Conservation (phyloP, 352 stramenopile species). For the Phytophthora pinifolia region DNA sequence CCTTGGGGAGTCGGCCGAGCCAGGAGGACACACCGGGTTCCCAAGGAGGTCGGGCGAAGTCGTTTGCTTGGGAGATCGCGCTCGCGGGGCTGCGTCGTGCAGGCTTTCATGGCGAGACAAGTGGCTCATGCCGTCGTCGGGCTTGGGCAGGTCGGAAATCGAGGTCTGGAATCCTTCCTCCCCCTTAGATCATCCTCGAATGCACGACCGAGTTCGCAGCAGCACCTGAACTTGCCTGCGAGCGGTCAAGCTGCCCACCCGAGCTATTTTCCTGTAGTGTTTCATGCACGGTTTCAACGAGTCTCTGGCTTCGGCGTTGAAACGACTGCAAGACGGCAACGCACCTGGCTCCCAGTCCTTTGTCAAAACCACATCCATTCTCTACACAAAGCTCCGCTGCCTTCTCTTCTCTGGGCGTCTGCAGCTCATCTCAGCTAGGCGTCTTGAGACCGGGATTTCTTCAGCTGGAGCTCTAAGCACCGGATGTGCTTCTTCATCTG, state of each 20-base stretch:
- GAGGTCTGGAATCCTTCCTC: conserved; percentile 12
- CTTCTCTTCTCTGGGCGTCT: conserved; percentile 20
- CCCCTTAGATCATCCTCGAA: conserved; percentile 17
- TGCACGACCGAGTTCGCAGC: conserved; percentile 2
- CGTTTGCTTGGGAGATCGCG: conserved; percentile 19
- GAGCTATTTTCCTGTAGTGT: conserved; percentile 17
- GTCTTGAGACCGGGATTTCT: conserved; percentile 36
- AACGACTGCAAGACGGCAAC: conserved; percentile 16
- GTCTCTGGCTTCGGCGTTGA: conserved; percentile 3
- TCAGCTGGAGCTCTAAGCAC: conserved; percentile 62
- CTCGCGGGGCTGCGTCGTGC: conserved; percentile 5
- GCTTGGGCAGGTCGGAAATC: conserved; percentile 15
- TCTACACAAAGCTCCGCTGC: conserved; percentile 31
- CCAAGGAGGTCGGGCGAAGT: conserved; percentile 35
- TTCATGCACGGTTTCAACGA: conserved; percentile 21
- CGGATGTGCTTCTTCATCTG: conserved; percentile 78
- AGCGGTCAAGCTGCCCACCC: too few species aligned
- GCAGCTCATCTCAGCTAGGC: conserved; percentile 20
- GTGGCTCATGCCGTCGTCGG: conserved; percentile 14
- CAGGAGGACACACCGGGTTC: conserved; percentile 5
- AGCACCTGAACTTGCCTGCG: neutral
- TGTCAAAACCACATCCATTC: conserved; percentile 39
- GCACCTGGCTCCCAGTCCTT: neutral
- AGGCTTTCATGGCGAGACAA: conserved; percentile 22
- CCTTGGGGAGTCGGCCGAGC: conserved; percentile 8